Evolutionary conservation across 768 basidiomycete species (phyloP), one percentile per base, ranked within the genome.

Genomic region (Podaxis sp.): DNA sequence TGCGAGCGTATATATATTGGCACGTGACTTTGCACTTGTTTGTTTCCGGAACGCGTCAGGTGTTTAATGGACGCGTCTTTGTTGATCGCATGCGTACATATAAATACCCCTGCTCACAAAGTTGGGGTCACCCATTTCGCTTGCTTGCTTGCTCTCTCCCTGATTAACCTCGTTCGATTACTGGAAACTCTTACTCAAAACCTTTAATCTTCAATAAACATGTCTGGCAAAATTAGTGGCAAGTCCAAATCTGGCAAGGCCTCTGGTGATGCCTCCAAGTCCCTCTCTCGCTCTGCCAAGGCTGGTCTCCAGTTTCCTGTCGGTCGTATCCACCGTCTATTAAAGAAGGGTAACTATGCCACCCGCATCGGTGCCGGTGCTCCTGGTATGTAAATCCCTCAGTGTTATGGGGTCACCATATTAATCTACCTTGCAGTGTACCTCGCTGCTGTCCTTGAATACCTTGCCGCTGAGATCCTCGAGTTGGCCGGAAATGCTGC

Each of bases 391-490:
- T 37, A 49, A 52, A 22, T 58, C 36, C 44, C 15, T 57, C 26
- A 11, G 46, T 20, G 15, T 54, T 63, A 44, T 38, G 41, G 37
- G 65, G 58, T 55, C 66, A 65, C 4, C 37, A 10, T 52, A 46
- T 11, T 46, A 28, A 36, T 57, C 1, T 64, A 0, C 2, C 30
- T 2, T 12, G 36, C 58, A 90, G 91, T 95, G 56, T 95, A 95
- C 78, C 87, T 95, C 60, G 93, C 93, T 38, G 92, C 92, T 20
- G 93, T 95, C 64, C 87, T 95, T 61, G 94, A 95, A 77, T 93
- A 96, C 73, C 88, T 96, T 65, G 90, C 93, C 64, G 94, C 94
- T 51, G 94, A 96, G 76, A 95, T 96, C 74, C 88, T 96, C 66
- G 94, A 96, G 75, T 83, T 96, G 40, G 94, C 94, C 65, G 94